phyloP scores from a whole-genome alignment of 768 basidiomycete genomes.

The Amanita phalloides region DNA sequence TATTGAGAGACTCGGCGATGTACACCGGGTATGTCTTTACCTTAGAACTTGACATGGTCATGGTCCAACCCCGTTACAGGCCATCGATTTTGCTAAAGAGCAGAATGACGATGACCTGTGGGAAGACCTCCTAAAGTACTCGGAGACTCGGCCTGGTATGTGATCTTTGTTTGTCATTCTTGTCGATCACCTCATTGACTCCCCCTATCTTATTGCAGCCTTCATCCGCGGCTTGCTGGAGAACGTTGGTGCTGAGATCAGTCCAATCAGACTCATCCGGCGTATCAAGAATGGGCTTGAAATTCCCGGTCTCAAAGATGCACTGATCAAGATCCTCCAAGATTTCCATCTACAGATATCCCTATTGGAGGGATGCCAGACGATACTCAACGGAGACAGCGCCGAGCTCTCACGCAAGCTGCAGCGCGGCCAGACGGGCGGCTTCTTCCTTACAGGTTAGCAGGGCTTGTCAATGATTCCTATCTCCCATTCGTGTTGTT shows the following conservation, averaged over 20 bases:
- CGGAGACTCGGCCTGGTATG: conserved; percentile 84
- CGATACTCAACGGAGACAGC: conserved; percentile 78
- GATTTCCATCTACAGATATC: conserved; percentile 95
- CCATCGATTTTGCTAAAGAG: conserved; percentile 97
- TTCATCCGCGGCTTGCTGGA: conserved; percentile 94
- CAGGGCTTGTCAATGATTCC: conserved; percentile 4
- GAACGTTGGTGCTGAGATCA: conserved; percentile 93
- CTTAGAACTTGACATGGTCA: neutral
- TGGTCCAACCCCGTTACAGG: conserved; percentile 29
- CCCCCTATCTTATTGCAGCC: conserved; percentile 28
- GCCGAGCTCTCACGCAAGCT: conserved; percentile 57
- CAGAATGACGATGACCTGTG: conserved; percentile 95
- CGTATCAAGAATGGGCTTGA: conserved; percentile 94
- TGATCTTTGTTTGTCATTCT: neutral
- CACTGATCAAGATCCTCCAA: conserved; percentile 92
- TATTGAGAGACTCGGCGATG: conserved; percentile 90
- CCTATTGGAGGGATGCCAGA: conserved; percentile 84
- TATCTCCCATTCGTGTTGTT: neutral
- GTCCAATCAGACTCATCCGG: conserved; percentile 87
- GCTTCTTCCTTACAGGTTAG: conserved; percentile 70
- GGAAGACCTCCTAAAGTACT: conserved; percentile 93
- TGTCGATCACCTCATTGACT: neutral
- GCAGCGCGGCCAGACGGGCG: conserved; percentile 67
- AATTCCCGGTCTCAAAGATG: conserved; percentile 90
- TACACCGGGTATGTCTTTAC: conserved; percentile 53